phyloP scores from a whole-genome alignment of 805 yeast species.

The Cyberlindnera amylophila region DNA sequence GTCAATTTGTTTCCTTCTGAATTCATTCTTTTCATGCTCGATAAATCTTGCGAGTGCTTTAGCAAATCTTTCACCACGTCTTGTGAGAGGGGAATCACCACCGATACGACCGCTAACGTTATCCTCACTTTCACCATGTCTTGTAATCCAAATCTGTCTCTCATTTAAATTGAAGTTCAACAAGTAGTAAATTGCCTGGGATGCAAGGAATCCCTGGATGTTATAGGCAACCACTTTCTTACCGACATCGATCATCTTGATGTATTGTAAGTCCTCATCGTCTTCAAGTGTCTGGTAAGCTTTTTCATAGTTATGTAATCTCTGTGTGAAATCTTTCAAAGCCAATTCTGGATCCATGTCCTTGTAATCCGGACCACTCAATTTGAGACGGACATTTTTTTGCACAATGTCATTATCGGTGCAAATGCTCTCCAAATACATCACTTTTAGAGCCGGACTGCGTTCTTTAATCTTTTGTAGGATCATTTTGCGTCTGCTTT shows the following conservation, averaged over 20 bases:
- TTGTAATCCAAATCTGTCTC: constrained; percentile 89
- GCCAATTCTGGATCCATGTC: constrained; percentile 82
- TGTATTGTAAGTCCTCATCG: constrained; percentile 70
- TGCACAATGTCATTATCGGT: constrained; percentile 76
- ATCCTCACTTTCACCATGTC: constrained; percentile 91
- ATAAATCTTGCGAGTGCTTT: constrained; percentile 72
- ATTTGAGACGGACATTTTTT: constrained; percentile 76
- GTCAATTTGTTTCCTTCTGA: constrained; percentile 58
- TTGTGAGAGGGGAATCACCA: constrained; percentile 81
- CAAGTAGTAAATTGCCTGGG: constrained; percentile 88
- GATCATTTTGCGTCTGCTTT: constrained; percentile 55
- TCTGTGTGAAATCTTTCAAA: constrained; percentile 71
- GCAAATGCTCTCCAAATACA: constrained; percentile 85
- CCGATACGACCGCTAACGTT: constrained; percentile 86
- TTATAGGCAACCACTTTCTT: constrained; percentile 89
- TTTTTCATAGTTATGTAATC: constrained; percentile 78
- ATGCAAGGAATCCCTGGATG: constrained; percentile 82
- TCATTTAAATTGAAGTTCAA: constrained; percentile 84
- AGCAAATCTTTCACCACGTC: constrained; percentile 73
- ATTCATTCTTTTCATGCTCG: constrained; percentile 62
- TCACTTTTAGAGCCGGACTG: constrained; percentile 64
- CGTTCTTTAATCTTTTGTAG: constrained; percentile 53
- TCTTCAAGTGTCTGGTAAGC: constrained; percentile 92
- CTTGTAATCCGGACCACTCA: constrained; percentile 90
- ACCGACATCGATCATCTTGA: constrained; percentile 95